Evolutionary conservation across 257 asterid species (phyloP), one percentile per base, ranked within the genome.

Genomic region (Fraxinus quadrangulata): DNA sequence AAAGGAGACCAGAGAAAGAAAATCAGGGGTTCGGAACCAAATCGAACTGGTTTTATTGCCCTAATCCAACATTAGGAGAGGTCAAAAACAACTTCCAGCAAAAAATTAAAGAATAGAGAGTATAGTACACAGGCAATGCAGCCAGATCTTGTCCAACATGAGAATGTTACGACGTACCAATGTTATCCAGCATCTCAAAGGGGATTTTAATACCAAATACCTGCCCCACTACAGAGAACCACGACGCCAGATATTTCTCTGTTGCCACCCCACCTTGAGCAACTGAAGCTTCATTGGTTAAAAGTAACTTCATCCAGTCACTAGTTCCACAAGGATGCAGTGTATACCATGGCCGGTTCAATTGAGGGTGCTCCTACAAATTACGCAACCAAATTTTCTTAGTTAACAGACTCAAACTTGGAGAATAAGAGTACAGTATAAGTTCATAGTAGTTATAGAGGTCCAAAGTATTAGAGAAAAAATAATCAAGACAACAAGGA

Each of bases 291-390:
- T 89, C 92, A 73, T 80, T 75, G 42, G 72, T 79, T 72, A 80
- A 80, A 68, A 91, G 92, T 54, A 91, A 88, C 94, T 85, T 91
- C 98, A 92, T 92, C 96, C 97, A 91, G 65, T 90, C 99, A 59
- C 94, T 84, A 1, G 96, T 92, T 66, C 96, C 98, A 77, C 98
- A 95, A 39, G 99, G 98, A 84, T 95, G 97, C 81, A 94, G 84
- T 13, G 85, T 91, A 76, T 81, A 88, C 97, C 97, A 92, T 24
- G 98, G 97, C 26, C 94, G 88, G 31, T 89, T 88, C 90, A 92
- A 80, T 74, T 77, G 82, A 0, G 97, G 96, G 75, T 92, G 98
- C 84, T 94, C 94, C 98, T 92, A 72, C 81, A 85, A 2, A 54
- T 37, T 1, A 79, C 23, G 56, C 74, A 28, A 13, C 33, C 33